Percentiles rank a stretch among this genome's conserved stretches.
phyloP scores from a whole-genome alignment of 768 basidiomycete species.

The Strobilomyces confusus region DNA sequence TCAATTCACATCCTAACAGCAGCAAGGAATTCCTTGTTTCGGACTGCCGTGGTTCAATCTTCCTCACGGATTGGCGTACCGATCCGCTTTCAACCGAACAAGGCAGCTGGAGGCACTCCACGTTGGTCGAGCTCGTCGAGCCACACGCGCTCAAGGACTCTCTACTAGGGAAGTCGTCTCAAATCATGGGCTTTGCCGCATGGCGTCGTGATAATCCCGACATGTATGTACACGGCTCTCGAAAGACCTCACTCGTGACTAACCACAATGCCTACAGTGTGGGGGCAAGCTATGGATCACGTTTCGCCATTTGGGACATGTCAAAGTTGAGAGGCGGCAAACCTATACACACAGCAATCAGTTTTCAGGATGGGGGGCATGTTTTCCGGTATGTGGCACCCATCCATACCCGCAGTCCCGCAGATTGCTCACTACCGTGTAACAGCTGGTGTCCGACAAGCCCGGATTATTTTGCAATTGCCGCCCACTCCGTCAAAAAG shows the following conservation, averaged over 20 bases:
- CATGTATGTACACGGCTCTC: conserved; percentile 49
- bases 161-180: conserved; percentile 40
- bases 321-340: conserved; percentile 69
- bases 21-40: conserved; percentile 79
- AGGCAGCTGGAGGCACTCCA: conserved; percentile 57
- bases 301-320: conserved; percentile 75
- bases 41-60: conserved; percentile 69
- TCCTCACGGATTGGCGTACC: conserved; percentile 79
- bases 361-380: conserved; percentile 63
- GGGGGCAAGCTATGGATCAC: conserved; percentile 70
- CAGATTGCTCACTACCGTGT: background rate
- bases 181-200: conserved; percentile 56
- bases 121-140: conserved; percentile 68
- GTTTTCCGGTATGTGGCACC: conserved; percentile 52
- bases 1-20: conserved; percentile 66
- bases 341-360: conserved; percentile 56
- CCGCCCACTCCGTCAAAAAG: conserved; percentile 50
- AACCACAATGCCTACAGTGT: conserved; percentile 41
- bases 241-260: background rate
- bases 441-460: conserved; percentile 74
- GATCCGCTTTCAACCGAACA: conserved; percentile 54
- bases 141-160: conserved; percentile 58
- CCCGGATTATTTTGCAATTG: conserved; percentile 75
- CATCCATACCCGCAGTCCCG: background rate
- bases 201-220: conserved; percentile 71